Percentiles rank a stretch among this genome's conserved stretches.
Evolutionary conservation across 2,329 filamentous ascomycete genomes (phyloP).

Genomic region (Proliferodiscus dingleyae): DNA sequence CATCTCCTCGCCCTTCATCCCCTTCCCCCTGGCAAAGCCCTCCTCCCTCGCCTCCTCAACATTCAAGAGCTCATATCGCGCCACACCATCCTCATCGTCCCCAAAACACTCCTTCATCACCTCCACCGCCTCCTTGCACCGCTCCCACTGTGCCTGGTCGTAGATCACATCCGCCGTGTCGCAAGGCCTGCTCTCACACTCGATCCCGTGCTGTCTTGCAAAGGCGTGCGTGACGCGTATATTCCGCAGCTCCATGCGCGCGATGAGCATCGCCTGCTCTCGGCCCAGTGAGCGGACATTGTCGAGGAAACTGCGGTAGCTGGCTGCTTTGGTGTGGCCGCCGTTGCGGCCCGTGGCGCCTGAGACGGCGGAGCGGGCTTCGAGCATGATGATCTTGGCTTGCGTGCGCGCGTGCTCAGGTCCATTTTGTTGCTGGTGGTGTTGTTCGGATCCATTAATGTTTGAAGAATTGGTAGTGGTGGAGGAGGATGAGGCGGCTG

Average conservation of each 20-base stretch:
- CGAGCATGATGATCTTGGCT: conserved; percentile 31
- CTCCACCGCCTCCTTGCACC: conserved; percentile 30
- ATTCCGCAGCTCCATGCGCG: conserved; percentile 46
- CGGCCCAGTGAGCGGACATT: conserved; percentile 15
- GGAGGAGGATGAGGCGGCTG: no score
- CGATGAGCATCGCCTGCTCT: conserved; percentile 24
- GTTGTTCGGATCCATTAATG: no score
- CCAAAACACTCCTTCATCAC: conserved; percentile 41
- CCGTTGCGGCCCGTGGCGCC: conserved; percentile 36
- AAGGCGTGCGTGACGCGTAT: conserved; percentile 53
- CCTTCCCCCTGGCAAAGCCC: conserved; percentile 34
- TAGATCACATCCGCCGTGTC: conserved; percentile 35
- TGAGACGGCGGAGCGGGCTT: conserved; percentile 33
- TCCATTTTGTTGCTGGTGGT: no score
- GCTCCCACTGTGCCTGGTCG: conserved; percentile 27
- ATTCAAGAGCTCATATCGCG: conserved; percentile 41
- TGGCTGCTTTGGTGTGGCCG: conserved; percentile 32
- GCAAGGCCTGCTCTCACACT: conserved; percentile 40
- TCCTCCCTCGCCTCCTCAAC: conserved; percentile 37
- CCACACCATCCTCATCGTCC: conserved; percentile 35
- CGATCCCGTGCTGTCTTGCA: conserved; percentile 42
- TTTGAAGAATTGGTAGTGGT: no score
- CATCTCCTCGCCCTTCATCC: conserved; percentile 6
- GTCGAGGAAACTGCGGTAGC: conserved; percentile 26
- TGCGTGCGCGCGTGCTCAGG: conserved; percentile 1